Evolutionary conservation across 176 grass and related monocot species (phyloP).

Genomic region (sorghum (Sorghum bicolor)): DNA sequence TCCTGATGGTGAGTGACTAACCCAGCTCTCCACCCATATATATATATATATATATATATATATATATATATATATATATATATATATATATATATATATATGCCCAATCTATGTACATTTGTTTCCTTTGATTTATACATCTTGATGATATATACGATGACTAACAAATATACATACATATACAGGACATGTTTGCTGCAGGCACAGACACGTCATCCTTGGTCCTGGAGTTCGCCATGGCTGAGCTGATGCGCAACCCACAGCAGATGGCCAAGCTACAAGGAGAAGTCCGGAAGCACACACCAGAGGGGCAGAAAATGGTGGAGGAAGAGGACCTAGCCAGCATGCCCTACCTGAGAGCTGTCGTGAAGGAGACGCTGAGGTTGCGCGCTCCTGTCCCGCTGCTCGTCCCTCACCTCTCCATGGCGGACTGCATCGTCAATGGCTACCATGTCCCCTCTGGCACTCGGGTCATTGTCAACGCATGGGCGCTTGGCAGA

Average conservation of each 20-base stretch:
- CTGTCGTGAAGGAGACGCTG: slow-evolving; percentile 44
- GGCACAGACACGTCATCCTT: slow-evolving; percentile 44
- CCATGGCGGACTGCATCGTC: slow-evolving; percentile 22
- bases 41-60: too few species aligned
- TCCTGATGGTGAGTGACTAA: too few species aligned
- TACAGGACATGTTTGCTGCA: slow-evolving; percentile 6
- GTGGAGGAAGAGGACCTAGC: slow-evolving; percentile 34
- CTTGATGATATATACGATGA: too few species aligned
- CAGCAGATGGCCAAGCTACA: slow-evolving; percentile 39
- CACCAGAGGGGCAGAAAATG: not conserved
- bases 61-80: too few species aligned
- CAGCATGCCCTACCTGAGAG: slow-evolving; percentile 18
- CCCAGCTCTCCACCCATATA: too few species aligned
- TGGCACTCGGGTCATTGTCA: slow-evolving; percentile 33
- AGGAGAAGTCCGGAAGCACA: slow-evolving; percentile 17
- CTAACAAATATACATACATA: too few species aligned
- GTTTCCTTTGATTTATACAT: too few species aligned
- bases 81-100: too few species aligned
- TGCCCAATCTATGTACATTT: too few species aligned
- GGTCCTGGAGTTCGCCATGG: slow-evolving; percentile 46
- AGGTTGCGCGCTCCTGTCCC: slow-evolving; percentile 36
- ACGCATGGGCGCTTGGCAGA: slow-evolving; percentile 16
- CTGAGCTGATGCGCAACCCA: slow-evolving; percentile 35
- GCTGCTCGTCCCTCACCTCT: slow-evolving; percentile 19
- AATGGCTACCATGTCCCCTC: slow-evolving; percentile 30